phyloP scores from a whole-genome alignment of 2,329 filamentous ascomycete species.

The Venturia oleaginea region DNA sequence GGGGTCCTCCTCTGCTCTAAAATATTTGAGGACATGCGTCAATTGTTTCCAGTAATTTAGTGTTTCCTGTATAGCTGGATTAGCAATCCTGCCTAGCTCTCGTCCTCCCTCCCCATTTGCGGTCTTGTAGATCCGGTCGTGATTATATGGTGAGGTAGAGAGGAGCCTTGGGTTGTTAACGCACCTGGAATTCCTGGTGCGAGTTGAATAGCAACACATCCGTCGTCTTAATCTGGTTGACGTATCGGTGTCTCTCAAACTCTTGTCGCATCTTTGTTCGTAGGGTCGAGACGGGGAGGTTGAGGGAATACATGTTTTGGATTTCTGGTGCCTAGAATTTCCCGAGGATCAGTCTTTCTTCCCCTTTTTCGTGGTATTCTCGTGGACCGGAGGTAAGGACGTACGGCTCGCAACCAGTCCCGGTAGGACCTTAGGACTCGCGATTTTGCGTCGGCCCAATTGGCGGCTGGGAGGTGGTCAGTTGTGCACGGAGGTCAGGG shows the following conservation, averaged over 20 bases:
- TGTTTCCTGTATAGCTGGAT: constrained; percentile 58
- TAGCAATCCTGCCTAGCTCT: neutral
- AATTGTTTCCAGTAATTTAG: constrained; percentile 99
- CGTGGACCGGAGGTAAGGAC: constrained; percentile 31
- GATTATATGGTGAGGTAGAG: neutral
- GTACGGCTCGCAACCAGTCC: constrained; percentile 91
- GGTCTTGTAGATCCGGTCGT: neutral
- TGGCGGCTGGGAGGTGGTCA: constrained; percentile 54
- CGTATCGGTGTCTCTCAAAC: constrained; percentile 91
- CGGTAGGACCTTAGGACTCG: constrained; percentile 85
- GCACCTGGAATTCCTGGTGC: constrained; percentile 87
- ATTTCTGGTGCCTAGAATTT: constrained; percentile 76
- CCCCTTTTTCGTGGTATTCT: neutral
- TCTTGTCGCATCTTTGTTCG: constrained; percentile 93
- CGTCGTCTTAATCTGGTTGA: constrained; percentile 77
- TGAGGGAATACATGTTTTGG: constrained; percentile 92
- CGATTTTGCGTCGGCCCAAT: constrained; percentile 78
- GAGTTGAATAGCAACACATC: constrained; percentile 88
- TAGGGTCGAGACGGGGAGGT: constrained; percentile 76
- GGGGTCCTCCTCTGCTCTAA: constrained; percentile 76
- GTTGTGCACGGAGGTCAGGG: constrained; percentile 15
- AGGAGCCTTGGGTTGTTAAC: constrained; percentile 13
- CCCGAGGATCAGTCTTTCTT: neutral
- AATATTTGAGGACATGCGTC: constrained; percentile 93
- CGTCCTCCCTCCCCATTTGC: neutral